Evolutionary conservation across 495 filamentous ascomycete species (phyloP), one percentile per base, ranked within the genome.

Genomic region (Penicillium cinerascens): DNA sequence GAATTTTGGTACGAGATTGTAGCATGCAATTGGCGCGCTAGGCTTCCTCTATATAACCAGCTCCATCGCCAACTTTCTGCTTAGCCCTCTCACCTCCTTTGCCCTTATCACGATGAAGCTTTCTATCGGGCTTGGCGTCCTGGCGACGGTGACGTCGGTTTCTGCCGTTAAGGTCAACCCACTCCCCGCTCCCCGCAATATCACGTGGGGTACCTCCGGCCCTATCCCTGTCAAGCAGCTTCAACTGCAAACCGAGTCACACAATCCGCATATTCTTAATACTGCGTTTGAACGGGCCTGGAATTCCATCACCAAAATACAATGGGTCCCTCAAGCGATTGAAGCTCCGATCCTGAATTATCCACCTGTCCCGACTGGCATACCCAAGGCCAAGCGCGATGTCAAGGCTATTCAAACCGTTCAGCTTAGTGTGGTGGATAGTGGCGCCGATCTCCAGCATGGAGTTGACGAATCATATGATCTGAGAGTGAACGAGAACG

Each of bases 401-500:
- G 41, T 63, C 22, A 43, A 66, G 6, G 54, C 55, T 1, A 52
- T 68, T 10, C 64, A 68, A 10, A 63, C 48, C 22, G 61, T 77
- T 11, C 70, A 73, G 15, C 66, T 82, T 9, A 52, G 66, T n/a
- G 60, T 82, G 10, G 48, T 61, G 3, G 66, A 81, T 44, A 51
- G 45, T 15, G 41, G 70, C 20, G 78, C 73, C 0, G 69, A 74
- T 44, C 64, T 81, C 13, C 74, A 78, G 44, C 75, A 80, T 55
- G 79, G 75, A 0, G 79, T 82, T 17, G 76, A 83, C 57, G 81
- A 84, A 59, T 80, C 78, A 0, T 84, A 83, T 59, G 78, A 75
- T n/a, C 55, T 84, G 17, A 67, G 74, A 16, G 71, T 81, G 33
- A 37, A 51, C 7, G 57, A 64, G 10, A 67, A 70, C 1, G 56